Conservation (phyloP, 257 asterid genomes). For the Lycium ferocissimum region DNA sequence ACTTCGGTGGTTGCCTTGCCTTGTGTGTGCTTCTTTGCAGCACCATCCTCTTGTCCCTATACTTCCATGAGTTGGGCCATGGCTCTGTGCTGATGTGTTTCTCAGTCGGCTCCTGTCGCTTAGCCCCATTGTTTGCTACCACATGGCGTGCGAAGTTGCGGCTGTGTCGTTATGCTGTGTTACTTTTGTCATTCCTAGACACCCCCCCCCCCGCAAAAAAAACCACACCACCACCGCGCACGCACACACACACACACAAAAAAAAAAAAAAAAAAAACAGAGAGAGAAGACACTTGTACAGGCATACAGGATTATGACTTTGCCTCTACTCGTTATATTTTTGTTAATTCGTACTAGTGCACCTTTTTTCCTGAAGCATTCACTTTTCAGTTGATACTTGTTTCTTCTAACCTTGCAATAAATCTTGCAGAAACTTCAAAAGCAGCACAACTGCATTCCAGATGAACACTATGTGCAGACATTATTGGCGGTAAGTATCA, state of each 20-base stretch:
- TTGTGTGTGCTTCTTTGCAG: background rate
- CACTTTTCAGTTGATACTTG: background rate
- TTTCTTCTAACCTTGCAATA: conserved; percentile 35
- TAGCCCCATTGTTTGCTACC: background rate
- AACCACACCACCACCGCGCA: too few species aligned
- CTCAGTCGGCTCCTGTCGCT: background rate
- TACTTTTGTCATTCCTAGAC: background rate
- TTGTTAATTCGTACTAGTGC: background rate
- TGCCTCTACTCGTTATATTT: background rate
- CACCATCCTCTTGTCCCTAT: background rate
- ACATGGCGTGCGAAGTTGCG: background rate
- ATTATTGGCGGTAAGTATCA: conserved; percentile 73
- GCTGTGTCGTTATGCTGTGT: background rate
- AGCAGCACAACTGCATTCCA: conserved; percentile 96
- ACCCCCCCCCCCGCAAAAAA: too few species aligned
- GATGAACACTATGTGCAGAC: conserved; percentile 98
- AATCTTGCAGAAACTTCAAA: conserved; percentile 84
- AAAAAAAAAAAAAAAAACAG: too few species aligned
- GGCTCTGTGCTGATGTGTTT: background rate
- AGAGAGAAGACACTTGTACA: background rate
- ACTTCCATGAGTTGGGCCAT: background rate
- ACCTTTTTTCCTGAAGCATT: background rate
- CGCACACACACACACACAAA: background rate
- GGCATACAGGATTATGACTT: background rate
- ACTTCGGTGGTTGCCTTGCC: background rate